These are phyloP conservation scores for Petrea volubilis DNA, from an alignment of 257 asterid genomes.

Conservation along the genomic window DNA sequence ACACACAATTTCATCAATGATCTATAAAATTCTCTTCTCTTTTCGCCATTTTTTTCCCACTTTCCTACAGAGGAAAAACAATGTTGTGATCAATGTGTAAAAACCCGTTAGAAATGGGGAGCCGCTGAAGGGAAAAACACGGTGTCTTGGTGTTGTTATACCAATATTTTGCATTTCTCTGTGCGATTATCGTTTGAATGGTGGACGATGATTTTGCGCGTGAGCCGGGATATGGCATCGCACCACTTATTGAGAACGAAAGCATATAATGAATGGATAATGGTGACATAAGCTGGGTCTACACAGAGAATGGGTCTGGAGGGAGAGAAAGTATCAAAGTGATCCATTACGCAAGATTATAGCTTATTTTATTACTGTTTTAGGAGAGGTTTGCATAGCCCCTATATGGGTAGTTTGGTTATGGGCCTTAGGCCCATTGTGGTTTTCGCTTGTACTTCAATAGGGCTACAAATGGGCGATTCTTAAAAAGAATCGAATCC, in stretches of 20 bases:
- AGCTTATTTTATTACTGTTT: background rate
- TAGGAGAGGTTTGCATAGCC: background rate
- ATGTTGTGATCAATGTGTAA: background rate
- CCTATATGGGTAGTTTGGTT: background rate
- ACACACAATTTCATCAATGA: background rate
- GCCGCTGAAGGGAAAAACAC: slow-evolving; percentile 33
- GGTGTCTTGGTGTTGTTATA: background rate
- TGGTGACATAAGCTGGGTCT: background rate
- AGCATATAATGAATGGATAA: background rate
- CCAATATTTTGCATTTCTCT: background rate
- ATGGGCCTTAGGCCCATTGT: background rate
- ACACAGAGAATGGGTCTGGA: no score
- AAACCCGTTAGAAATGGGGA: slow-evolving; percentile 51
- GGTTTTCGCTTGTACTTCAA: background rate
- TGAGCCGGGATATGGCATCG: background rate
- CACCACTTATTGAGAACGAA: background rate
- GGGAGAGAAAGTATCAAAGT: no score
- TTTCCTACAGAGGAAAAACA: background rate
- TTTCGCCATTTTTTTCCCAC: background rate
- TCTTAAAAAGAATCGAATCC: no score
- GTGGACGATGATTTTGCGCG: background rate
- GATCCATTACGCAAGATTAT: background rate
- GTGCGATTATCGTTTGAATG: background rate
- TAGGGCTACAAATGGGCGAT: no score
- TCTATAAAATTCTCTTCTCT: background rate